These are phyloP conservation scores for Cnidoscolus chayamansa DNA, from an alignment of 441 rosid species.

Conservation along the genomic window DNA sequence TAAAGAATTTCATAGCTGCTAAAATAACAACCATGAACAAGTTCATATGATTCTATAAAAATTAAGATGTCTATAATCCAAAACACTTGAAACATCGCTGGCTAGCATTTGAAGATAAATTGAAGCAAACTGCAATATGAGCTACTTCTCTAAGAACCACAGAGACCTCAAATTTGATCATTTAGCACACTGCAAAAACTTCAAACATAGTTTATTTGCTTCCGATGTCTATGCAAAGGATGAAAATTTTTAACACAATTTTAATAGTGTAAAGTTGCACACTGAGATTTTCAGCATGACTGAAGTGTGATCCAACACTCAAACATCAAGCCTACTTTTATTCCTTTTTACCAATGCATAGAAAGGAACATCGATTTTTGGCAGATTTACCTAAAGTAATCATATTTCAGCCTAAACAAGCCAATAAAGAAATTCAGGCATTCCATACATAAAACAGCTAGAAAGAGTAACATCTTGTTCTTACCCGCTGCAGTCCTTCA, in stretches of 20 bases:
- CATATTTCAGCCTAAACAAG: too few species aligned
- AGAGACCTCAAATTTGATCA: neutral
- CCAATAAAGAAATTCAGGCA: too few species aligned
- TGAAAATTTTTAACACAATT: neutral
- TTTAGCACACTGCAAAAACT: too few species aligned
- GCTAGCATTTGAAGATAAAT: too few species aligned
- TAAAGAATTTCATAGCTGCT: too few species aligned
- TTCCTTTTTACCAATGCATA: neutral
- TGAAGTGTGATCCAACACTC: neutral
- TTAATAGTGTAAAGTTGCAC: neutral
- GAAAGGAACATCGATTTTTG: neutral
- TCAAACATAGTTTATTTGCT: neutral
- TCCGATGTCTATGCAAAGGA: neutral
- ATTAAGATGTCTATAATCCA: too few species aligned
- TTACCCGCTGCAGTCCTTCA: constrained; percentile 43
- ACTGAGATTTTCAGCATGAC: neutral
- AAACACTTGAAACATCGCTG: too few species aligned
- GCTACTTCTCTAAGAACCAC: neutral
- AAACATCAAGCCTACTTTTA: constrained; percentile 36
- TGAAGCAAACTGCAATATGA: too few species aligned
- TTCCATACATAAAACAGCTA: neutral
- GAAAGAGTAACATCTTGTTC: constrained; percentile 15
- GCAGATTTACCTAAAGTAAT: too few species aligned
- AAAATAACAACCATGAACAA: too few species aligned
- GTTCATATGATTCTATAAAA: too few species aligned